phyloP scores from a whole-genome alignment of 768 basidiomycete genomes.

The Tulasnella sp. region DNA sequence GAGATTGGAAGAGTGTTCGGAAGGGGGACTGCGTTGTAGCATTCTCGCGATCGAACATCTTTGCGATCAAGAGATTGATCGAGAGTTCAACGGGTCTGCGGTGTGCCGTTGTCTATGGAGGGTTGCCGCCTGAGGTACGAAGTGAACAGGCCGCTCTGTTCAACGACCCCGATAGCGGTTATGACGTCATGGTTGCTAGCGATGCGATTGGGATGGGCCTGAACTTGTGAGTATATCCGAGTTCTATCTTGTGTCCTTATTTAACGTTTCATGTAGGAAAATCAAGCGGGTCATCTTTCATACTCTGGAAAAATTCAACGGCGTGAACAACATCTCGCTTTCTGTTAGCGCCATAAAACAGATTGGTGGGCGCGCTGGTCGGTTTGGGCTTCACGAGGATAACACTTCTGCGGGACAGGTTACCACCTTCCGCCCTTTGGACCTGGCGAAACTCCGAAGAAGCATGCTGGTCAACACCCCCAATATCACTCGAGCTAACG shows the following conservation, averaged over 20 bases:
- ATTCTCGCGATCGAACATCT: conserved; percentile 66
- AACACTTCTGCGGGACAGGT: conserved; percentile 46
- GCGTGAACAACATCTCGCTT: conserved; percentile 33
- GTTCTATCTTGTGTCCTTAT: neutral
- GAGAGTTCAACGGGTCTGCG: conserved; percentile 59
- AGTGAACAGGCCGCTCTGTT: conserved; percentile 87
- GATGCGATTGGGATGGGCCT: conserved; percentile 97
- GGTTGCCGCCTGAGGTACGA: conserved; percentile 79
- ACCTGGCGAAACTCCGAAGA: conserved; percentile 45
- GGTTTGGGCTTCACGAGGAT: conserved; percentile 54
- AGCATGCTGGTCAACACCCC: conserved; percentile 42
- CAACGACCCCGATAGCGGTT: conserved; percentile 71
- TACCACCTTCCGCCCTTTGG: conserved; percentile 52
- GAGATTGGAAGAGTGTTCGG: conserved; percentile 45
- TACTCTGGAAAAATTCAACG: conserved; percentile 52
- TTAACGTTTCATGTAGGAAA: conserved; percentile 42
- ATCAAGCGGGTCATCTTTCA: conserved; percentile 81
- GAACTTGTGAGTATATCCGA: conserved; percentile 54
- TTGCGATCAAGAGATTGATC: conserved; percentile 55
- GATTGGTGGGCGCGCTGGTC: conserved; percentile 87
- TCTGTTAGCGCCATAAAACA: conserved; percentile 77
- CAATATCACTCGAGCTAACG: conserved; percentile 39
- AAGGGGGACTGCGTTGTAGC: conserved; percentile 87
- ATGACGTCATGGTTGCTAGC: conserved; percentile 82
- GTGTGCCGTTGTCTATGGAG: conserved; percentile 89